These are phyloP conservation scores for Pythium plurisporium DNA, from an alignment of 352 stramenopile genomes.

Conservation along the genomic window DNA sequence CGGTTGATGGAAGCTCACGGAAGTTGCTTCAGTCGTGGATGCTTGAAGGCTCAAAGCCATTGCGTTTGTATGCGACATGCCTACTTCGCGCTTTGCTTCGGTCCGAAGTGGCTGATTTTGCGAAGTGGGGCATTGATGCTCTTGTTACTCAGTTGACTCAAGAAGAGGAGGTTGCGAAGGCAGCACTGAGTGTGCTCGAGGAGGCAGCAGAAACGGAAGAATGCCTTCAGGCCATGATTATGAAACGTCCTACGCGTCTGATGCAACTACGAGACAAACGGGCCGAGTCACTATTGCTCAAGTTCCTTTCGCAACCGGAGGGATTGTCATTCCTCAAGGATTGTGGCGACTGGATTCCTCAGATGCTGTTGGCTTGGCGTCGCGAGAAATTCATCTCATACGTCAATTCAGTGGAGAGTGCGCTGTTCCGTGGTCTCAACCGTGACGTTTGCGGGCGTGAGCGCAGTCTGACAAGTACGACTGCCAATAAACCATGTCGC, in stretches of 20 bases:
- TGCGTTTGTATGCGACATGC: slow-evolving; percentile 84
- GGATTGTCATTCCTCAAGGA: slow-evolving; percentile 77
- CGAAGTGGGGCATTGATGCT: slow-evolving; percentile 84
- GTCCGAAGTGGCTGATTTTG: slow-evolving; percentile 84
- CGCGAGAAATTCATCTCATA: slow-evolving; percentile 85
- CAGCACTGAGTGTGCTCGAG: slow-evolving; percentile 83
- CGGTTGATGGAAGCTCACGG: slow-evolving; percentile 79
- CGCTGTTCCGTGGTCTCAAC: slow-evolving; percentile 77
- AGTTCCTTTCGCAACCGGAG: slow-evolving; percentile 77
- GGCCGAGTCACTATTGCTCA: slow-evolving; percentile 76
- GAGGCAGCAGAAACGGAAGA: slow-evolving; percentile 80
- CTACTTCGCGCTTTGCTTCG: slow-evolving; percentile 74
- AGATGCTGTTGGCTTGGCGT: slow-evolving; percentile 68
- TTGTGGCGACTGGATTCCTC: slow-evolving; percentile 78
- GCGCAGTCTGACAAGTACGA: slow-evolving; percentile 28
- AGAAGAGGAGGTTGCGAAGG: slow-evolving; percentile 80
- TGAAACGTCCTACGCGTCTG: slow-evolving; percentile 70
- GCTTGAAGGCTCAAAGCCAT: slow-evolving; percentile 74
- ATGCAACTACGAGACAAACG: slow-evolving; percentile 78
- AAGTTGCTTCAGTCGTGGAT: slow-evolving; percentile 88
- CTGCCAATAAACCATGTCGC: slow-evolving; percentile 41
- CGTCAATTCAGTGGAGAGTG: slow-evolving; percentile 75
- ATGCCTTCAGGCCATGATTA: slow-evolving; percentile 81
- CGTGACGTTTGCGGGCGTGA: slow-evolving; percentile 72
- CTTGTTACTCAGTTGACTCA: slow-evolving; percentile 83